Base-by-base conservation (phyloP, 345 rosid species). In the Gossypium anomalum region DNA sequence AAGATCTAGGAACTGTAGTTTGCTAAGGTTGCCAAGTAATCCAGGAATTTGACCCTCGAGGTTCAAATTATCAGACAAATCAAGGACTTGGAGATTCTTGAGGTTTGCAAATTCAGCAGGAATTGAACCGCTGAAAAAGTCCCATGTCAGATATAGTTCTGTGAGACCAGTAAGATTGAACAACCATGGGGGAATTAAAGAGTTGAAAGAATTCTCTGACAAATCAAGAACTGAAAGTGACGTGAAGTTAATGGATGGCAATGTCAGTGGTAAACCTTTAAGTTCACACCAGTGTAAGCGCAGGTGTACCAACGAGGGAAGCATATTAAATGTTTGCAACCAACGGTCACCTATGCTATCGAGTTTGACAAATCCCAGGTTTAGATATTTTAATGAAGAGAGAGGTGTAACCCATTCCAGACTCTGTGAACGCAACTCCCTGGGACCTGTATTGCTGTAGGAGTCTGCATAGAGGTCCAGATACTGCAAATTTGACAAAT, bases 141-240 rank as follows among this genome's bases (percentile, higher is more conserved):
- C 71, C 82, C 86, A 80, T 49, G 79, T 69, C 7, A 85, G 83
- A 76, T 78, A 77, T 3, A 86, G 83, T 58, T 80, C 65, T 71
- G 76, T 75, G 17, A 89, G 88, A 76, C 73, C 71, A 65, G 89
- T 86, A 76, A 86, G 87, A 72, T 82, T 83, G 78, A 82, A 89
- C 25, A 87, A 61, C 90, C 89, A 88, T 3, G 17, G 64, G 44
- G 90, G 89, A 8, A 88, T 63, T 0, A 68, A 48, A 17, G 89
- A 75, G 74, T 57, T 86, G 60, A 88, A 85, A 69, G 84, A 82
- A 78, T 83, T 85, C 53, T 80, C 85, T 7, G 87, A 85, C 61
- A 88, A 57, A 77, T 87, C 89, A 79, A 90, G 89, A 77, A 86
- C 82, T 67, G 72, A 77, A 61, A 89, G 87, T 9, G 80, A 80